phyloP scores from a whole-genome alignment of 495 filamentous ascomycete species.

The Xylaria palmicola region DNA sequence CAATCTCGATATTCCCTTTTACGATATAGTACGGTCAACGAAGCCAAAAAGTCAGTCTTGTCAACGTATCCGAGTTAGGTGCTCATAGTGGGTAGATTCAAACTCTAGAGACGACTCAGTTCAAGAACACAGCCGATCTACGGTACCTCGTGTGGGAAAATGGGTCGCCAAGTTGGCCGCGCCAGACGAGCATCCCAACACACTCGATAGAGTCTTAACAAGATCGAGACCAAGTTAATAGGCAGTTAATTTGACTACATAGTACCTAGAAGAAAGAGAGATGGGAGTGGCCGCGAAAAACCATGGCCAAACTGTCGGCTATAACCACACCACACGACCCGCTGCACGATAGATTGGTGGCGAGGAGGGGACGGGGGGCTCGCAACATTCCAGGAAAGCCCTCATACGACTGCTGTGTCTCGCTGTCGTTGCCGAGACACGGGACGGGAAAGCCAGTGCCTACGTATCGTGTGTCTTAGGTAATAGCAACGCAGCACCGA shows the following conservation, averaged over 20 bases:
- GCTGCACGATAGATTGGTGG: not conserved
- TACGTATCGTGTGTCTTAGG: too few species aligned
- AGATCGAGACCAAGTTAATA: not conserved
- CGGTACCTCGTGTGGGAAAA: not conserved
- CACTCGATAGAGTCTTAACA: not conserved
- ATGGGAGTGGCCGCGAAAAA: not conserved
- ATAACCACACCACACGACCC: slow-evolving; percentile 2
- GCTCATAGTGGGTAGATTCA: too few species aligned
- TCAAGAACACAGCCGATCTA: not conserved
- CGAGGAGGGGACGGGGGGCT: not conserved
- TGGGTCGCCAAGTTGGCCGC: not conserved
- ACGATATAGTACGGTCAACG: too few species aligned
- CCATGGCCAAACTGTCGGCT: not conserved
- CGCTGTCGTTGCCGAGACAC: slow-evolving; percentile 16
- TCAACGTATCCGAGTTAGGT: too few species aligned
- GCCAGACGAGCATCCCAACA: not conserved
- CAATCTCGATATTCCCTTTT: too few species aligned
- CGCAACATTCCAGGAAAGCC: not conserved
- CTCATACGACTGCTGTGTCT: not conserved
- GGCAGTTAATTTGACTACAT: not conserved
- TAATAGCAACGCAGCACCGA: not conserved
- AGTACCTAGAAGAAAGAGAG: not conserved
- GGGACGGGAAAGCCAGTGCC: slow-evolving; percentile 11
- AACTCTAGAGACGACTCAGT: too few species aligned
- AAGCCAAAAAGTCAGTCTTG: too few species aligned